Evolutionary conservation across 2,329 filamentous ascomycete species (phyloP).

Genomic region (Beauveria brongniartii): DNA sequence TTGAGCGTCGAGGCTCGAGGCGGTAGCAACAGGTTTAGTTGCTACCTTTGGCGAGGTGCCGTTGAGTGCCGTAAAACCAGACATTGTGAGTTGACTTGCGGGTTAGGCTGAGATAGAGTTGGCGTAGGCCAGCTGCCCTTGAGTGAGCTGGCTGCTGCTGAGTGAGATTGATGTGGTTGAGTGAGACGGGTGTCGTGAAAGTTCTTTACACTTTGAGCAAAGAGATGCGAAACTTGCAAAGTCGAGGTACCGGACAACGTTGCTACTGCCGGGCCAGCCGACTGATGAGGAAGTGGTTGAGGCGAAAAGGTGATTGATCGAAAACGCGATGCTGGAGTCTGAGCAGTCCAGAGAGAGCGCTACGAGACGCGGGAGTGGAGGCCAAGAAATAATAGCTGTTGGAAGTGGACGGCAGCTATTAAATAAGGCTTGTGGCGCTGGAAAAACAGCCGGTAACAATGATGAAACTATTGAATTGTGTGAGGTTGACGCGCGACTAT

Average conservation of each 20-base stretch:
- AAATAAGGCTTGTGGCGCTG: background rate
- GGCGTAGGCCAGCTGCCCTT: background rate
- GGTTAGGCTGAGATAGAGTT: background rate
- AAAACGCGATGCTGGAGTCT: background rate
- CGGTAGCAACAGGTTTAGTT: background rate
- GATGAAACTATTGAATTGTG: background rate
- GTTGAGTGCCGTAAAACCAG: slow-evolving; percentile 45
- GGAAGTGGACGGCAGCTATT: background rate
- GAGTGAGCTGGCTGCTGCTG: background rate
- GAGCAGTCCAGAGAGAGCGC: background rate
- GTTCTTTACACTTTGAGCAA: background rate
- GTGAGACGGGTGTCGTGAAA: background rate
- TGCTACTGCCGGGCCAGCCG: slow-evolving; percentile 6
- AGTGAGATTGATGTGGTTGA: background rate
- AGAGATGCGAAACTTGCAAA: background rate
- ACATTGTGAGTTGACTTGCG: slow-evolving; percentile 28
- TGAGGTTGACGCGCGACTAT: slow-evolving; percentile 11
- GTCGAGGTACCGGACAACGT: background rate
- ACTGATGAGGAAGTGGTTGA: background rate
- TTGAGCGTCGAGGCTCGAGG: background rate
- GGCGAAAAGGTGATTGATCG: background rate
- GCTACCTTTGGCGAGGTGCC: slow-evolving; percentile 36
- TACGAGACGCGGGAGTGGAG: background rate
- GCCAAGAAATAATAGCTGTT: background rate
- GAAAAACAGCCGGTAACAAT: background rate